These are phyloP conservation scores for Fusarium sp. DNA, from an alignment of 2,329 filamentous ascomycete species.

Conservation along the genomic window DNA sequence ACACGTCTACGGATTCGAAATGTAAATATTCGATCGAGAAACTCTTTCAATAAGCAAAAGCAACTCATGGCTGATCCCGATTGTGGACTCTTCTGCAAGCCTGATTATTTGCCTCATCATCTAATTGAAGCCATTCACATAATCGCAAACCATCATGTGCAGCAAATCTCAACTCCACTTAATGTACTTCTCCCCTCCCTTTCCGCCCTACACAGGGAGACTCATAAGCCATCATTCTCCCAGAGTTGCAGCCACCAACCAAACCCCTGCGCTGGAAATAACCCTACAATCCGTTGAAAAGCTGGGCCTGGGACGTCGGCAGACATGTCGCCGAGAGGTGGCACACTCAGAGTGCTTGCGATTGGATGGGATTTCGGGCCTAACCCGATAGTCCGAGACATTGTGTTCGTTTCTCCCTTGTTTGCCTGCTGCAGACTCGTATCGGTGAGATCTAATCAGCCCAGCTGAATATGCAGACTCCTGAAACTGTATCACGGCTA, in stretches of 20 bases:
- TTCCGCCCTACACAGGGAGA: background rate
- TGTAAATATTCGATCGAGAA: background rate
- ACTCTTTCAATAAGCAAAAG: background rate
- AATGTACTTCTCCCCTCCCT: background rate
- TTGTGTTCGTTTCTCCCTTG: slow-evolving; percentile 21
- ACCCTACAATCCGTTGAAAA: background rate
- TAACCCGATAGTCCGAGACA: slow-evolving; percentile 32
- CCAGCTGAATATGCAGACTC: background rate
- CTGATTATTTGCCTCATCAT: background rate
- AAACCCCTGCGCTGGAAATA: background rate
- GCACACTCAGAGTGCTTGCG: background rate
- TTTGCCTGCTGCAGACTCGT: background rate
- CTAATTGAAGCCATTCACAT: background rate
- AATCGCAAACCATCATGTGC: background rate
- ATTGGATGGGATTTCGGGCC: background rate
- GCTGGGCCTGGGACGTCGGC: background rate
- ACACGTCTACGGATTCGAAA: background rate
- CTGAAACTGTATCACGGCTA: background rate
- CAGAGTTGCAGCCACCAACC: background rate
- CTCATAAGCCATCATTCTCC: background rate
- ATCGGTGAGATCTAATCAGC: background rate
- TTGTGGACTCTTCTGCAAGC: background rate
- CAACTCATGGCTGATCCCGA: background rate
- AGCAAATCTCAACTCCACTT: background rate
- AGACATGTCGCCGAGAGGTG: background rate